Conservation (phyloP, 768 basidiomycete species). For the Pleurotus pulmonarius region DNA sequence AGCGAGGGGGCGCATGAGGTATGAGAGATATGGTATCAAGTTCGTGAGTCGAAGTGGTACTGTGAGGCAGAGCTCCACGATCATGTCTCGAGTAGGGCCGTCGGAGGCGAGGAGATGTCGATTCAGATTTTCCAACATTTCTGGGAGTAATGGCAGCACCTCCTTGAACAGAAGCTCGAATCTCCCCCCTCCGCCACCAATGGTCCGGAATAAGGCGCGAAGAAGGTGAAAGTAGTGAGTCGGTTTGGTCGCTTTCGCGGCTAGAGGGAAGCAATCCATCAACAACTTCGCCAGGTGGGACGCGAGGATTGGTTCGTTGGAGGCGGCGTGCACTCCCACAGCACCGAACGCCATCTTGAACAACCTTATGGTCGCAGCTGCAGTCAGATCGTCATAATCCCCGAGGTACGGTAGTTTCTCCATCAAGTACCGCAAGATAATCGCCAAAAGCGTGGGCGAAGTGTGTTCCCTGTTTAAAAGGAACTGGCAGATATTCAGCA, state of each 20-base stretch:
- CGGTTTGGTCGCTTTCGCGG: conserved; percentile 87
- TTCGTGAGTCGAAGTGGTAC: conserved; percentile 95
- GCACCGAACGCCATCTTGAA: conserved; percentile 96
- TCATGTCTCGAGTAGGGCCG: conserved; percentile 81
- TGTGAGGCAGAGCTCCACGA: conserved; percentile 95
- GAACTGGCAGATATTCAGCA: conserved; percentile 82
- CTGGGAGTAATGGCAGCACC: conserved; percentile 91
- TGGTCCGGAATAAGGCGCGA: conserved; percentile 88
- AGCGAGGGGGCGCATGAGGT: conserved; percentile 95
- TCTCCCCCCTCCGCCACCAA: conserved; percentile 86
- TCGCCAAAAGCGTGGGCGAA: conserved; percentile 81
- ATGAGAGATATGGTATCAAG: conserved; percentile 89
- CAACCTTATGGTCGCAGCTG: conserved; percentile 81
- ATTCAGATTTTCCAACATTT: conserved; percentile 94
- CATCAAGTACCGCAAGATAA: conserved; percentile 84
- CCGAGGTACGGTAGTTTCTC: conserved; percentile 80
- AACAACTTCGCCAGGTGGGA: conserved; percentile 89
- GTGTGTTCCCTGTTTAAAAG: conserved; percentile 76
- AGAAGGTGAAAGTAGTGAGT: conserved; percentile 91
- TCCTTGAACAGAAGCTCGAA: conserved; percentile 96
- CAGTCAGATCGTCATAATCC: conserved; percentile 76
- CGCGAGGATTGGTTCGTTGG: conserved; percentile 92
- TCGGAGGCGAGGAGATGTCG: conserved; percentile 84
- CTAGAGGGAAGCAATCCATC: conserved; percentile 94
- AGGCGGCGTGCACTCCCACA: conserved; percentile 63